Base-by-base conservation (phyloP, 2,329 filamentous ascomycete genomes). In the Alternaria brassicicola region DNA sequence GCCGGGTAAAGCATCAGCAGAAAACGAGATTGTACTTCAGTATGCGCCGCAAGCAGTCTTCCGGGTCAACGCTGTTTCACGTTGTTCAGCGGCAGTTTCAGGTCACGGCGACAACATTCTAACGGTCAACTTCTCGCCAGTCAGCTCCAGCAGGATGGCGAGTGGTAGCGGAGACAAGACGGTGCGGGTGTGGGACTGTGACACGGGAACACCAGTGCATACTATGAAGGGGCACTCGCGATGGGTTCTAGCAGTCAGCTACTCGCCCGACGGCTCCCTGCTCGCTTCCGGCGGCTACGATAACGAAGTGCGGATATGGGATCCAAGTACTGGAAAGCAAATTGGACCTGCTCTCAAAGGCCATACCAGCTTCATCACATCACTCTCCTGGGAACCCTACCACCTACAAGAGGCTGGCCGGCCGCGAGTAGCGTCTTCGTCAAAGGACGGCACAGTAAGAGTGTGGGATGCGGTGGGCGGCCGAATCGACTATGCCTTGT, bases 201-300 rank as follows among this genome's bases (percentile, higher is more conserved):
- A 97, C 70, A 97, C 93, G 0, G 93, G 93, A 46, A 97, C 93
- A 10, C 93, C 93, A 0, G 86, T 92, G 61, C 86, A 91, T 77
- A 98, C 93, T 0, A 80, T 98, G 47, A 90, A 92, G 68, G 93
- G 93, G 0, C 95, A 98, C 77, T 89, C 89, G 2, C 90, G 90
- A 60, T 97, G 93, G 93, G 93, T 98, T 3, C 79, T 98, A 55
- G 91, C 88, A 2, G 92, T 97, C 3, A 87, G 88, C 53, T 98
- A 92, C 87, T 93, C 91, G 13, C 92, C 93, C 0, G 92, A 97
- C 72, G 92, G 90, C 10, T 84, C 84, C 26, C 85, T 89, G 42
- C 85, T 98, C 49, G 94, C 93, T 2, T 97, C 93, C 0, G 94
- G 93, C 56, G 92, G 91, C 72, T 96, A 96, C 87, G 94, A 99